Evolutionary conservation across 176 grass and related monocot species (phyloP).

Genomic region (Musa troglodytarum): DNA sequence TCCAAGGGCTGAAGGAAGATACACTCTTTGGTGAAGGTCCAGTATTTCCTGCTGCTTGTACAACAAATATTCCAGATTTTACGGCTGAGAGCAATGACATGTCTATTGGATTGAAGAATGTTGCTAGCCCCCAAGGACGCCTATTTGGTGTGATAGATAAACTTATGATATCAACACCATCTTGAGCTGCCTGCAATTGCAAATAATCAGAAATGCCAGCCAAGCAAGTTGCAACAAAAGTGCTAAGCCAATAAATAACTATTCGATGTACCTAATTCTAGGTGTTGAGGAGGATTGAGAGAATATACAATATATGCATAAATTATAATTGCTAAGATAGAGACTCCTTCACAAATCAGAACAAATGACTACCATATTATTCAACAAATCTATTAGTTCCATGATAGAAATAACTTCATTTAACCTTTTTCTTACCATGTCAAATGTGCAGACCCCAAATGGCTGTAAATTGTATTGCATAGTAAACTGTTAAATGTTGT

Average conservation of each 20-base stretch:
- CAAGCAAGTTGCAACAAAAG: neutral
- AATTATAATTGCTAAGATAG: too few species aligned
- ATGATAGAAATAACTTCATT: too few species aligned
- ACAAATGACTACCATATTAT: too few species aligned
- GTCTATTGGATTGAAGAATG: constrained; percentile 85
- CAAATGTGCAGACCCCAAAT: too few species aligned
- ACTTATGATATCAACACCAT: constrained; percentile 74
- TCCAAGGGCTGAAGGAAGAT: constrained; percentile 95
- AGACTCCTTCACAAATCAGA: too few species aligned
- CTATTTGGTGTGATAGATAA: constrained; percentile 61
- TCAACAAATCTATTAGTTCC: too few species aligned
- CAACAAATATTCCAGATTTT: constrained; percentile 73
- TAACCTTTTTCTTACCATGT: too few species aligned
- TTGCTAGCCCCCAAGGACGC: constrained; percentile 47
- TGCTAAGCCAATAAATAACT: neutral
- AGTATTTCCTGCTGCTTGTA: constrained; percentile 79
- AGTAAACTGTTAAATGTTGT: too few species aligned
- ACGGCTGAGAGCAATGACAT: constrained; percentile 78
- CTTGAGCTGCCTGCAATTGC: constrained; percentile 79
- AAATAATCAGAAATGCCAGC: neutral
- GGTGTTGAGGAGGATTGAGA: too few species aligned
- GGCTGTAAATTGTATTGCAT: too few species aligned
- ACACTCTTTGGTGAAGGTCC: constrained; percentile 55
- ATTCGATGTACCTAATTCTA: neutral
- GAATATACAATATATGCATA: too few species aligned